phyloP scores from a whole-genome alignment of 306 rosid genomes.

The Acmispon strigosus region DNA sequence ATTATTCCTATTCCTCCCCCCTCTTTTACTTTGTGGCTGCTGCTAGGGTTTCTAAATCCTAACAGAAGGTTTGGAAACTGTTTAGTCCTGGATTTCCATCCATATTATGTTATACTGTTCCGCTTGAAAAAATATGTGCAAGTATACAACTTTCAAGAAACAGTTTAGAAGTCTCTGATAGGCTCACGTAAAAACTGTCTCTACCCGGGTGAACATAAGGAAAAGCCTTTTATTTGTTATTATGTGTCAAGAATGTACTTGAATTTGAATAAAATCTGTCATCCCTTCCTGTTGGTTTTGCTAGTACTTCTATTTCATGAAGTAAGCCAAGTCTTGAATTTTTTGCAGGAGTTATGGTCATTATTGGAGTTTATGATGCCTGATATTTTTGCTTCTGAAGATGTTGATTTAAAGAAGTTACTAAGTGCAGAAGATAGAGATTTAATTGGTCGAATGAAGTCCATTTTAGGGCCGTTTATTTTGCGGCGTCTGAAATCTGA shows the following conservation, averaged over 20 bases:
- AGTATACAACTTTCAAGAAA: background rate
- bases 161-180: background rate
- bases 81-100: background rate
- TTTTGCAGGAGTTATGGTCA: constrained; percentile 93
- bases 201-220: background rate
- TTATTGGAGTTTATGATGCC: constrained; percentile 97
- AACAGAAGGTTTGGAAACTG: background rate
- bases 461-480: constrained; percentile 93
- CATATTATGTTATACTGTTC: background rate
- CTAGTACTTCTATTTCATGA: constrained; percentile 7
- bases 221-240: background rate
- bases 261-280: background rate
- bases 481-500: constrained; percentile 92
- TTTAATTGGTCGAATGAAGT: constrained; percentile 83
- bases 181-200: background rate
- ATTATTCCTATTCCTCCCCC: too few relatives aligned
- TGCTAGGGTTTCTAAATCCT: too few relatives aligned
- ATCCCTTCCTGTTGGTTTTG: constrained; percentile 1
- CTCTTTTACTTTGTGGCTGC: too few relatives aligned
- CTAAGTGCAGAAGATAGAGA: constrained; percentile 68
- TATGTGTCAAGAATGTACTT: constrained; percentile 3
- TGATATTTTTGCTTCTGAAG: constrained; percentile 77
- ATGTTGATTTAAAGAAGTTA: constrained; percentile 87
- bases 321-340: constrained; percentile 11
- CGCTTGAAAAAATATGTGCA: background rate